These are phyloP conservation scores for Backusella morwellensis DNA, from an alignment of 192 early-diverging fungal species.

Conservation along the genomic window DNA sequence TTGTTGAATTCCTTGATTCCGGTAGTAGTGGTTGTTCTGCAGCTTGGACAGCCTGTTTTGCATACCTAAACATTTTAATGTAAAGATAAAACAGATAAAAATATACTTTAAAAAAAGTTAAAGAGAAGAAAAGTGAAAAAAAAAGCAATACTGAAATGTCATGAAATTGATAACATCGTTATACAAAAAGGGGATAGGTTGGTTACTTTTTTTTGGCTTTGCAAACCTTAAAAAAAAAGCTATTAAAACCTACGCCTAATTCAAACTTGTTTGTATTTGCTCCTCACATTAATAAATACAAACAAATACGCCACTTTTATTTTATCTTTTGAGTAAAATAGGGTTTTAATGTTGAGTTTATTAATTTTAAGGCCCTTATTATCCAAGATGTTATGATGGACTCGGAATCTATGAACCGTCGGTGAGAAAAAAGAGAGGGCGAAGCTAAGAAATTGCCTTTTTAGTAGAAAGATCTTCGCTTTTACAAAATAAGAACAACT, in stretches of 20 bases:
- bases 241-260: not conserved
- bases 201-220: not conserved
- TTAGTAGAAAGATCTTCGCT: not conserved
- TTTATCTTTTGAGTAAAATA: not conserved
- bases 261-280: not conserved
- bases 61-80: not conserved
- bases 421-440: not conserved
- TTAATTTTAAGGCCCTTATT: too few relatives aligned
- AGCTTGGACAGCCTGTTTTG: too few relatives aligned
- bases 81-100: not conserved
- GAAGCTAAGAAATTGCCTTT: not conserved
- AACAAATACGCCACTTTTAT: not conserved
- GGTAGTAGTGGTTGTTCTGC: not conserved
- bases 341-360: not conserved
- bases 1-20: not conserved
- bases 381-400: not conserved
- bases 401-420: not conserved
- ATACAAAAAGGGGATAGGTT: not conserved
- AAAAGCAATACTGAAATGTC: not conserved
- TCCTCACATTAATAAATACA: not conserved
- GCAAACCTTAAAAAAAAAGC: not conserved
- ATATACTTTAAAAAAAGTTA: not conserved
- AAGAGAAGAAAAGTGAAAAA: not conserved
- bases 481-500: not conserved
- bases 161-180: not conserved